A percentile compares a stretch with the other conserved stretches of the same genome.
Conservation (phyloP, 192 early-diverging fungal species). For the Spizellomyces sp. region DNA sequence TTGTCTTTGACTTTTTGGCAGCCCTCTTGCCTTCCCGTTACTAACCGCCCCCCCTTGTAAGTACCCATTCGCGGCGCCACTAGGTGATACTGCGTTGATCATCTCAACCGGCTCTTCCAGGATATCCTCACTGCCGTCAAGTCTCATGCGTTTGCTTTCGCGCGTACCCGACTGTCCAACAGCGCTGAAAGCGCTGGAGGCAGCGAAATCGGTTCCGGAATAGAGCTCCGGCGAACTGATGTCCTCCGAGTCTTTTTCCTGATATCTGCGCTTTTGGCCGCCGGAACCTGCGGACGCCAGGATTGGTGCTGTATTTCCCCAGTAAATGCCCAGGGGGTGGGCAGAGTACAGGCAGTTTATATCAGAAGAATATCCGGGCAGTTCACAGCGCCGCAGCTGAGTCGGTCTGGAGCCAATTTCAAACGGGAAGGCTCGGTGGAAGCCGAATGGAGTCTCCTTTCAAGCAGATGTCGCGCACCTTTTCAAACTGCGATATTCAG, state of each 20-base stretch:
- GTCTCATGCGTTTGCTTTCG: neutral
- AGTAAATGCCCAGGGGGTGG: neutral
- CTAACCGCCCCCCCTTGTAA: neutral
- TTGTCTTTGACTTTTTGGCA: constrained; percentile 17
- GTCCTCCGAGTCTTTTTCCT: neutral
- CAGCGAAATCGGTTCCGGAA: neutral
- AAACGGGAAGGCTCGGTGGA: too few species aligned
- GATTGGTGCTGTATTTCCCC: neutral
- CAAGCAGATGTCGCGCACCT: too few species aligned
- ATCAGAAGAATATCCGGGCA: neutral
- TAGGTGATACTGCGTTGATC: neutral
- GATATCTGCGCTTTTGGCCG: neutral
- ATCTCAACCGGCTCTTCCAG: neutral
- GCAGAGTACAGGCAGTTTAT: neutral
- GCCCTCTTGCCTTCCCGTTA: constrained; percentile 3
- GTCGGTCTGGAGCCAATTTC: neutral
- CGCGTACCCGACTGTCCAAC: neutral
- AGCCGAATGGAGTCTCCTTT: too few species aligned
- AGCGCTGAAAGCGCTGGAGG: neutral
- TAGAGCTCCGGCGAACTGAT: neutral
- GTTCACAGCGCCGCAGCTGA: neutral
- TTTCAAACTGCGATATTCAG: too few species aligned
- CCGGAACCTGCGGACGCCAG: neutral
- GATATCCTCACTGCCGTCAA: neutral
- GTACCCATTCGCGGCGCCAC: neutral